Evolutionary conservation across 805 yeast genomes (phyloP), one percentile per base, ranked within the genome.

Genomic region (Wickerhamiella australiensis): DNA sequence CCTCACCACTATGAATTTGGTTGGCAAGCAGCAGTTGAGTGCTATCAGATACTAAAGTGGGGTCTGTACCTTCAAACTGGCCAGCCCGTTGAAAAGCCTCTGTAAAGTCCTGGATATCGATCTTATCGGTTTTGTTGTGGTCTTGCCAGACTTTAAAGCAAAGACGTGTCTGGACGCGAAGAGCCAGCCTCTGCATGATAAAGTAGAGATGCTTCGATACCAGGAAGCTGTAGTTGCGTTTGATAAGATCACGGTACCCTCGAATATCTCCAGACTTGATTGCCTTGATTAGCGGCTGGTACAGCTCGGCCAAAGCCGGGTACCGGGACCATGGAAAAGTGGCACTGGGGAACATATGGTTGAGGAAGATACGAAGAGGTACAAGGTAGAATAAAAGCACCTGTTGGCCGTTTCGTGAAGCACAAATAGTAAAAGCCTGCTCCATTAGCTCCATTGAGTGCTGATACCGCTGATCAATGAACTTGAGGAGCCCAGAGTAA

Each of bases 1-100:
- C 52, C n/a, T 54, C 50, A 20, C 60, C 60, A 2, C 46, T 37
- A 11, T 38, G 13, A 9, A 58, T 55, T 22, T 50, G 33, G 35
- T 55, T 54, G 2, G 60, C 53, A 11, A 54, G 35, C 42, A 53
- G 46, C 27, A 54, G 49, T 44, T 56, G 59, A 1, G 56, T 53
- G 3, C 54, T 57, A 6, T 45, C 50, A 15, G 17, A 2, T n/a
- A 17, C 31, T 12, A 15, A 7, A 2, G 42, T 25, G 22, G 25
- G n/a, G n/a, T 20, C 35, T 1, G 41, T 48, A 2, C 15, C 17
- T 13, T 49, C 36, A 29, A 35, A 40, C 36, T 47, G 40, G 9
- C 40, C 42, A 5, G 33, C 46, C 9, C 18, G 17, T 5, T 22
- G 38, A 4, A 42, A 46, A 2, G 52, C 50, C 1, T 27, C 23